Conservation (phyloP, 208 protist species). For the Leishmania tarentolae region DNA sequence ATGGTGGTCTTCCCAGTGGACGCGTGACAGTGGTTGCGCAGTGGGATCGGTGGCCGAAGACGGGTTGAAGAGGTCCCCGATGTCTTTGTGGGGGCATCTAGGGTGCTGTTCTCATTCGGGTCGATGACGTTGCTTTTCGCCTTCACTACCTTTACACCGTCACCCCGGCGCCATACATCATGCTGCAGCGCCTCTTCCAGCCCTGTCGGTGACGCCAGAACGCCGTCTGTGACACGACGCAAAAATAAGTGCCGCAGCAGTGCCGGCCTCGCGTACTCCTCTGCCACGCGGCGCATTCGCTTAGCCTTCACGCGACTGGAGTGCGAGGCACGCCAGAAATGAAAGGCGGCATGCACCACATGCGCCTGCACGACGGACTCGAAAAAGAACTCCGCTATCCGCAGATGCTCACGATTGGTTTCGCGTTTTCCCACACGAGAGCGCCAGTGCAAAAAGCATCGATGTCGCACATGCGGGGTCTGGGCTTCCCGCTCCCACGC, state of each 20-base stretch:
- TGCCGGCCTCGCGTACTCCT: slow-evolving; percentile 24
- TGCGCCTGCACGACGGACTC: slow-evolving; percentile 14
- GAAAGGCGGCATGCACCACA: neutral
- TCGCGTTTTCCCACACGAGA: neutral
- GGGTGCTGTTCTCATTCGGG: neutral
- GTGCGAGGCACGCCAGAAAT: slow-evolving; percentile 5
- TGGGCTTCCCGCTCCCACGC: neutral
- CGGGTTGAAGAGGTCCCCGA: neutral
- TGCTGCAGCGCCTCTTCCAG: neutral
- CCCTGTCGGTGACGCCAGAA: slow-evolving; percentile 9
- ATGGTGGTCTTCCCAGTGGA: neutral
- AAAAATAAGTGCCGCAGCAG: slow-evolving; percentile 24
- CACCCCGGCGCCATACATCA: neutral
- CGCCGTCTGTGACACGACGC: slow-evolving; percentile 16
- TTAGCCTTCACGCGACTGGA: neutral
- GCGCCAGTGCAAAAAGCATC: slow-evolving; percentile 9
- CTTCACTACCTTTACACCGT: neutral
- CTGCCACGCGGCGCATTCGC: slow-evolving; percentile 28
- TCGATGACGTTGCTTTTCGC: neutral
- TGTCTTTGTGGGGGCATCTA: neutral
- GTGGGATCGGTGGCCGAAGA: slow-evolving; percentile 11
- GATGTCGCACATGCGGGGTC: neutral
- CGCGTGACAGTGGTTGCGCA: neutral
- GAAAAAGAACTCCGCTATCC: slow-evolving; percentile 6
- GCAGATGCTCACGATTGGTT: neutral